Percentiles rank a stretch among this genome's conserved stretches.
phyloP scores from a whole-genome alignment of 345 rosid genomes.

The Jatropha curcas region DNA sequence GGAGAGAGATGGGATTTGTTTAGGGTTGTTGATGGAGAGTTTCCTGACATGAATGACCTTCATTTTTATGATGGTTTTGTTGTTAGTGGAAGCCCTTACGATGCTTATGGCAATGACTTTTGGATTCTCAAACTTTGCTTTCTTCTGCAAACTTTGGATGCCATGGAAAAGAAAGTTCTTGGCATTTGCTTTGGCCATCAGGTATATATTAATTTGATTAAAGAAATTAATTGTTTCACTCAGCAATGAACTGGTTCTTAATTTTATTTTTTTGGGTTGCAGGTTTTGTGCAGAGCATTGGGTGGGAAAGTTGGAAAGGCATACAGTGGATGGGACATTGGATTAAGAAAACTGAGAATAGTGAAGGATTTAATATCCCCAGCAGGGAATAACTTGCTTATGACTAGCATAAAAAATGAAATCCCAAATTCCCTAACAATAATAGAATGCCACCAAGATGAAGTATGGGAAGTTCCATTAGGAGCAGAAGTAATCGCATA shows the following conservation, averaged over 20 bases:
- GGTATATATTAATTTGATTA: constrained; percentile 35
- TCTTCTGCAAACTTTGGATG: constrained; percentile 58
- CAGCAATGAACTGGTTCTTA: no score
- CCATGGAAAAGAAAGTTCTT: constrained; percentile 76
- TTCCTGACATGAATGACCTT: constrained; percentile 65
- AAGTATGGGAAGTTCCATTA: constrained; percentile 71
- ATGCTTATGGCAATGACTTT: constrained; percentile 66
- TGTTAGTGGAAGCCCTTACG: constrained; percentile 77
- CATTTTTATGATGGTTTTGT: constrained; percentile 73
- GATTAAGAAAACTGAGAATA: constrained; percentile 57
- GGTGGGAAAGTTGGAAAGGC: constrained; percentile 85
- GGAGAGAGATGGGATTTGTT: constrained; percentile 82
- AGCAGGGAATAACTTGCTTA: constrained; percentile 31
- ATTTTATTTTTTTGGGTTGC: not conserved
- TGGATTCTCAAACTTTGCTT: constrained; percentile 81
- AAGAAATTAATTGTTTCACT: no score
- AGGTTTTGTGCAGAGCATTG: constrained; percentile 84
- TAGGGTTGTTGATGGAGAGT: constrained; percentile 75
- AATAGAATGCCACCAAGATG: constrained; percentile 83
- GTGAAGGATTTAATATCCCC: constrained; percentile 57
- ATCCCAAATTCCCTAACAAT: constrained; percentile 51
- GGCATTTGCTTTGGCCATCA: constrained; percentile 98
- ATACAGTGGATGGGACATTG: constrained; percentile 70
- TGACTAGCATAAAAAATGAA: constrained; percentile 29
- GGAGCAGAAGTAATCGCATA: constrained; percentile 71